These are phyloP conservation scores for Ceratobasidium sp. DNA, from an alignment of 1,284 basidiomycete species.

Conservation along the genomic window DNA sequence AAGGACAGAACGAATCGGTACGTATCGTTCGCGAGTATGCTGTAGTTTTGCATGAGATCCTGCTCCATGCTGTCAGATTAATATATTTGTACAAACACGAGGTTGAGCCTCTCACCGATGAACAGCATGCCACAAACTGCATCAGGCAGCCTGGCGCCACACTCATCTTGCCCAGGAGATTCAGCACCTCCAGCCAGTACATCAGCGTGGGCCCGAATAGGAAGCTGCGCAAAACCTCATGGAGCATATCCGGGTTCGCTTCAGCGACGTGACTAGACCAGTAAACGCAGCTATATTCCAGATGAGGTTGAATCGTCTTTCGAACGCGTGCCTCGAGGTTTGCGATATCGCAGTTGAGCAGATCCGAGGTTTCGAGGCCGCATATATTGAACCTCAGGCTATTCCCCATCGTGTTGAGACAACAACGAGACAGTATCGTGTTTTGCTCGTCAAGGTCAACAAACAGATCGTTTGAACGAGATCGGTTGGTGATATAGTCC, in stretches of 20 bases:
- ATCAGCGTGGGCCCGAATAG: neutral
- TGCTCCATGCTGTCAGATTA: neutral
- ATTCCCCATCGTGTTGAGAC: neutral
- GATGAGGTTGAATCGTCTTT: neutral
- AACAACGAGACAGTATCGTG: neutral
- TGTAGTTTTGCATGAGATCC: neutral
- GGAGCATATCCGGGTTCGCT: neutral
- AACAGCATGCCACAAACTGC: too few species aligned
- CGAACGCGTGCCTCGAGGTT: neutral
- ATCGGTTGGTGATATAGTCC: conserved; percentile 26
- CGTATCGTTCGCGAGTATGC: neutral
- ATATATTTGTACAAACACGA: neutral
- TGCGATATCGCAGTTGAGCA: conserved; percentile 1
- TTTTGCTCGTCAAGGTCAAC: neutral
- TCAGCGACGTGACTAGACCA: conserved; percentile 9
- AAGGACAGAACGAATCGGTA: neutral
- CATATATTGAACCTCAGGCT: conserved; percentile 36
- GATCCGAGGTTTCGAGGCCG: conserved; percentile 27
- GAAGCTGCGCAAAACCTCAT: neutral
- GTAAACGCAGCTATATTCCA: conserved; percentile 21
- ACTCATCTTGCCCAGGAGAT: neutral
- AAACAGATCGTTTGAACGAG: conserved; percentile 6
- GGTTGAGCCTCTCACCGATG: too few species aligned
- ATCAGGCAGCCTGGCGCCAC: neutral
- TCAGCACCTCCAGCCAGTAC: conserved; percentile 41